Percentiles rank a stretch among this genome's conserved stretches.
phyloP scores from a whole-genome alignment of 2,329 filamentous ascomycete genomes.

The Bipolaris sorokiniana region DNA sequence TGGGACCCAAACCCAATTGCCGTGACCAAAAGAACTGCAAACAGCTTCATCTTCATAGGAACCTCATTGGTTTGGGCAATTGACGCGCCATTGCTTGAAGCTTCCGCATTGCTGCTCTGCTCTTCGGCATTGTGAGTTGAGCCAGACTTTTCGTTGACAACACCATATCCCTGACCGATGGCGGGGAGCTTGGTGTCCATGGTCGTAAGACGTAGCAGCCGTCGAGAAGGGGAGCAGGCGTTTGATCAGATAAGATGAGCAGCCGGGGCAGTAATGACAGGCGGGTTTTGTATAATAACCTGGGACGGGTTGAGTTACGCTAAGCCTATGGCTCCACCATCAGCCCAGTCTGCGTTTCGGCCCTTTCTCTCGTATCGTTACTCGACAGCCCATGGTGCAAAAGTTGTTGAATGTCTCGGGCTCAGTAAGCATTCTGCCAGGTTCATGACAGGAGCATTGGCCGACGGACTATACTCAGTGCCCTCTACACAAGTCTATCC shows the following conservation, averaged over 20 bases:
- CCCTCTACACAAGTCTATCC: not conserved
- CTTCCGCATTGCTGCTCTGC: constrained; percentile 1
- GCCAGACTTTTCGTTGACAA: not conserved
- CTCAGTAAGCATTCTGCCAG: not conserved
- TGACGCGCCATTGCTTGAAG: constrained; percentile 17
- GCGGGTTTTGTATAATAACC: not conserved
- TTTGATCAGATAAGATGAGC: constrained; percentile 2
- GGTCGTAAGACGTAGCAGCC: not conserved
- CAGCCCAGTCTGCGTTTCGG: not conserved
- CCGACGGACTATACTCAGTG: not conserved
- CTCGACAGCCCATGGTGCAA: not conserved
- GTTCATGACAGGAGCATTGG: not conserved
- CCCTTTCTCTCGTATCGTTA: not conserved
- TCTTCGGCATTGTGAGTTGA: not conserved
- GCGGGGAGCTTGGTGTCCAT: not conserved
- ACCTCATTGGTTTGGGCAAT: constrained; percentile 5
- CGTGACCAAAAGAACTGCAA: constrained; percentile 59
- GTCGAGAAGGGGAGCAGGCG: not conserved
- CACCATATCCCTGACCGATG: not conserved
- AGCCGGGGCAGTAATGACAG: not conserved
- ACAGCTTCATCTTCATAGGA: constrained; percentile 40
- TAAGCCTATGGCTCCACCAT: not conserved
- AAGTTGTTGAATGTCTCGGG: not conserved
- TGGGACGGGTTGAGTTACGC: not conserved
- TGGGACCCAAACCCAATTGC: constrained; percentile 65